Base-by-base conservation (phyloP, 352 stramenopile genomes). In the Thalassiosira hispida region DNA sequence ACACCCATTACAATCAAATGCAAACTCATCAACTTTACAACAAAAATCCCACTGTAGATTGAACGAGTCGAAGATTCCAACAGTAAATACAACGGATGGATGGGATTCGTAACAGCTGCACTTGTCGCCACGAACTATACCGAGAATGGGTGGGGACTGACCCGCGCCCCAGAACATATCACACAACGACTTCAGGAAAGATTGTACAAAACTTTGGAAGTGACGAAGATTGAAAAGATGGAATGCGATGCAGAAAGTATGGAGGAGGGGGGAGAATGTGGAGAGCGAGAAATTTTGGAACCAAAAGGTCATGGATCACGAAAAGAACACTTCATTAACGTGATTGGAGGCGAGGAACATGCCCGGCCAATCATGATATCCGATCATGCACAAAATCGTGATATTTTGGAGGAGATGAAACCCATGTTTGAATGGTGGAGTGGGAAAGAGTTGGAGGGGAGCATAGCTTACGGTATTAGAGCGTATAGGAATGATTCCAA, bases 401-500 rank as follows among this genome's bases (percentile, higher is more conserved):
- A 79, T 25, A 68, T 84, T 49, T 42, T 84, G 2, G 6, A 64
- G 16, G 49, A 70, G 20, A 64, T 85, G 29, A 70, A 72, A 25
- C 77, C 71, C 78, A 77, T 83, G 53, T 80, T 74, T 67, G 83
- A 90, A 79, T 62, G 59, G 35, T 92, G 86, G 86, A 47, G 47
- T 38, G 73, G 74, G 6, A 52, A 88, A 0, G 68, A 84, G 16
- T 76, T 92, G 29, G 65, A 49, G 16, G 70, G 66, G 25, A 73
- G 71, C 18, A 68, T 53, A 16, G 83, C 86, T 9, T 90, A 92
- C 66, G 86, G 86, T 16, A 83, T 92, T 52, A 74, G 83, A 33
- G 70, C 84, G 16, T 92, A 92, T 69, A 67, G 70, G 40, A 92
- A 92, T 69, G 23, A 88, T 57, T 86, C 81, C 0, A 74, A 74